Percentiles rank a stretch among this genome's conserved stretches.
These are phyloP conservation scores for Chrysochromulina parva DNA, from an alignment of 78 protist genomes.

Conservation along the genomic window DNA sequence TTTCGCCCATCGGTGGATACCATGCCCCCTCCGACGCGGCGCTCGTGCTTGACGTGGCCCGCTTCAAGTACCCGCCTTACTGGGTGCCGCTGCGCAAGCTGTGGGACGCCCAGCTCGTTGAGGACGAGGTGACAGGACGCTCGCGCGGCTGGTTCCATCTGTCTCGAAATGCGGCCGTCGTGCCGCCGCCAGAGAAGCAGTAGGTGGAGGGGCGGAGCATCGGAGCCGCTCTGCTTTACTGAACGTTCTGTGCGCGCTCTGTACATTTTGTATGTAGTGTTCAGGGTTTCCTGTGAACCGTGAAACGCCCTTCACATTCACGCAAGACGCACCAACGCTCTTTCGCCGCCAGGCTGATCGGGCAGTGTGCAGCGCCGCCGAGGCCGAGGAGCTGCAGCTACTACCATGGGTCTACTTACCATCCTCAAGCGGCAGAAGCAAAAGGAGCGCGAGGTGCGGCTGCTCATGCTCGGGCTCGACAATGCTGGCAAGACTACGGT, in stretches of 20 bases:
- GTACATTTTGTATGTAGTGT: no score
- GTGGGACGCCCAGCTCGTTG: background rate
- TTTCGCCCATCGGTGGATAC: constrained; percentile 55
- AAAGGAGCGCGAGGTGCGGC: constrained; percentile 95
- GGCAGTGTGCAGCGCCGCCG: no score
- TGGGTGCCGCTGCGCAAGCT: constrained; percentile 24
- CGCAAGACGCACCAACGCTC: no score
- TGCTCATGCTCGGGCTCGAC: constrained; percentile 94
- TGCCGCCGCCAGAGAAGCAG: no score
- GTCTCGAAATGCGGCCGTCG: no score
- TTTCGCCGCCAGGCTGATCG: no score
- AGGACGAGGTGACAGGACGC: background rate
- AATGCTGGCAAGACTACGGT: constrained; percentile 99
- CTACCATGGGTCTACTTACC: constrained; percentile 90
- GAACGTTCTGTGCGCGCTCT: no score
- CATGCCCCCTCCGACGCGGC: background rate
- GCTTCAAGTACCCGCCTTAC: constrained; percentile 63
- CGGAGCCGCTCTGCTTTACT: no score
- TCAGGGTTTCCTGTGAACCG: no score
- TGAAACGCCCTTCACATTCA: no score
- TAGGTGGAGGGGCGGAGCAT: no score
- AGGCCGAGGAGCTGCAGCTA: background rate
- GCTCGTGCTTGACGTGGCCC: constrained; percentile 52
- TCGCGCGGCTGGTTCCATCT: background rate
- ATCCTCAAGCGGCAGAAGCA: constrained; percentile 88